Conservation (phyloP, 495 filamentous ascomycete genomes). For the Penicillium canariense region DNA sequence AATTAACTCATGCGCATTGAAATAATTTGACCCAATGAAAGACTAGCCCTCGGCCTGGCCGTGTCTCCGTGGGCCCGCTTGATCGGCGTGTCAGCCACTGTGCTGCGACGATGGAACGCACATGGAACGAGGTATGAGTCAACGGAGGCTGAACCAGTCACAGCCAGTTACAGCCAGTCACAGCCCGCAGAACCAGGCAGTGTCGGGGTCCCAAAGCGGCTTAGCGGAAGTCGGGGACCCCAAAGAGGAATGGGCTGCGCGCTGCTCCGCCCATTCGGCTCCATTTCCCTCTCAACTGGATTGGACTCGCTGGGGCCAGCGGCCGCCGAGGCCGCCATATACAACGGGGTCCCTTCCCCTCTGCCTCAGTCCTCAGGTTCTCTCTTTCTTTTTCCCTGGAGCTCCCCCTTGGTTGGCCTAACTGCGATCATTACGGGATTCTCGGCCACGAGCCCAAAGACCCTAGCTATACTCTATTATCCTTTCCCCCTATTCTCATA, state of each 20-base stretch:
- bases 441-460: conserved; percentile 4
- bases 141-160: conserved; percentile 3
- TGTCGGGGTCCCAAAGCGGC: conserved; percentile 36
- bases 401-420: background rate
- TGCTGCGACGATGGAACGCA: background rate
- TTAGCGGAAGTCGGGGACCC: conserved; percentile 35
- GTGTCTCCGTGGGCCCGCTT: background rate
- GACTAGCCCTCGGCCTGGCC: background rate
- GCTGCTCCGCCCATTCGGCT: conserved; percentile 1
- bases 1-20: background rate
- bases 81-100: background rate
- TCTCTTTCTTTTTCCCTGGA: conserved; percentile 7
- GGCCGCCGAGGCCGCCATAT: conserved; percentile 1
- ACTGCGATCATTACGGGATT: background rate
- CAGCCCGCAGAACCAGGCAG: background rate
- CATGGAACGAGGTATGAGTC: conserved; percentile 2
- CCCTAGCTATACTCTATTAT: conserved; percentile 7
- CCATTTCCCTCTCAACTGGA: background rate
- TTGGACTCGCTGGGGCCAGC: background rate
- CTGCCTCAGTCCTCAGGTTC: conserved; percentile 22
- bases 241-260: conserved; percentile 23
- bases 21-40: background rate
- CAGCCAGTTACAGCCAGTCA: background rate
- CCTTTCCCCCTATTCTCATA: background rate
- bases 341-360: conserved; percentile 5